phyloP scores from a whole-genome alignment of 768 basidiomycete species.

The Trametes coccinea region DNA sequence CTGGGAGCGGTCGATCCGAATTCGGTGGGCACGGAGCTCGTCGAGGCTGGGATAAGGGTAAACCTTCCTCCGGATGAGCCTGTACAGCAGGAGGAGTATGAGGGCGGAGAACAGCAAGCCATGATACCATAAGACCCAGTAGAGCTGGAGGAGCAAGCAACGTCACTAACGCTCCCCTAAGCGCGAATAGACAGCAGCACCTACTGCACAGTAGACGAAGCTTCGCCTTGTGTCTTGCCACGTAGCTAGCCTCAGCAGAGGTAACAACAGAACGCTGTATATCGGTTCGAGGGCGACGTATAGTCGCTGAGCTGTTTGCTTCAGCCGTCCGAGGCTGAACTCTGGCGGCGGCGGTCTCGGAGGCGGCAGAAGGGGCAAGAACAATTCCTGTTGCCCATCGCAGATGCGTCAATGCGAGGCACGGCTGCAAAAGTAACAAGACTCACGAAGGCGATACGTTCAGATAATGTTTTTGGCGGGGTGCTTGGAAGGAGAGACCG shows the following conservation, averaged over 20 bases:
- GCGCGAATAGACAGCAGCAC: constrained; percentile 25
- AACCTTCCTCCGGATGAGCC: constrained; percentile 49
- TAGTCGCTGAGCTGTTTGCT: constrained; percentile 52
- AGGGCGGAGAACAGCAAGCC: constrained; percentile 56
- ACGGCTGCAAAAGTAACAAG: background rate
- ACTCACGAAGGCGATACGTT: constrained; percentile 19
- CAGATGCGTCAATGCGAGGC: background rate
- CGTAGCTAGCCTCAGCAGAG: constrained; percentile 46
- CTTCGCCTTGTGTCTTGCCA: constrained; percentile 57
- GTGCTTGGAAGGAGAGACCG: constrained; percentile 11
- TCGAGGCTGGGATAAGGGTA: constrained; percentile 55
- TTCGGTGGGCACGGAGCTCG: constrained; percentile 54
- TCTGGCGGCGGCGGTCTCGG: constrained; percentile 39
- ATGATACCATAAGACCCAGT: constrained; percentile 65
- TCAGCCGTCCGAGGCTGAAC: constrained; percentile 57
- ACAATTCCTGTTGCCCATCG: constrained; percentile 34
- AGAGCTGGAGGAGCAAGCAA: constrained; percentile 39
- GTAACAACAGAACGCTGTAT: constrained; percentile 46
- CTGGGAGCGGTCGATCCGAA: constrained; percentile 49
- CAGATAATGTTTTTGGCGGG: constrained; percentile 22
- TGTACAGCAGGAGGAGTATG: constrained; percentile 47
- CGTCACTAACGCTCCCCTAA: background rate
- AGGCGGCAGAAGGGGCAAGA: constrained; percentile 51
- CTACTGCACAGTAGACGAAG: constrained; percentile 49
- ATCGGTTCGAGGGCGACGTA: constrained; percentile 53